phyloP scores from a whole-genome alignment of 1,284 basidiomycete genomes.

The Entoloma clypeatum region DNA sequence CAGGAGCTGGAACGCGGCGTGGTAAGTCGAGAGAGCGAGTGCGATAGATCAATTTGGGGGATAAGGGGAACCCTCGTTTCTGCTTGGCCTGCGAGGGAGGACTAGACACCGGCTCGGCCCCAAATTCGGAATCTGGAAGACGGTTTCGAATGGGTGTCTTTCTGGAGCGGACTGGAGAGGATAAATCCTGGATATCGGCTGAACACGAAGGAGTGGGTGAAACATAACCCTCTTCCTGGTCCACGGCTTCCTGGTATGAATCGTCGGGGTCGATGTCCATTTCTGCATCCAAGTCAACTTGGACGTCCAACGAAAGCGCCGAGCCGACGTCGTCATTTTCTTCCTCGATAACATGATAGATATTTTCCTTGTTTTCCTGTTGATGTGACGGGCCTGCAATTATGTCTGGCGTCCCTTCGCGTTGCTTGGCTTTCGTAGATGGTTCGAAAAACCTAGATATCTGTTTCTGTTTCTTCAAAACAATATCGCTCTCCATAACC shows the following conservation, averaged over 20 bases:
- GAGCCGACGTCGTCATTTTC: constrained; percentile 38
- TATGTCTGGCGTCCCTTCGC: constrained; percentile 17
- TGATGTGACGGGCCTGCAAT: constrained; percentile 40
- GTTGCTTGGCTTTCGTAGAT: constrained; percentile 11
- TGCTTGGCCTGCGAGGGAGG: constrained; percentile 37
- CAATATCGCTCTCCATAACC: constrained; percentile 61
- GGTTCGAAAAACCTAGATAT: constrained; percentile 39
- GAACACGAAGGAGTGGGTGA: constrained; percentile 58
- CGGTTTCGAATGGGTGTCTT: constrained; percentile 16
- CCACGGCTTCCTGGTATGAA: constrained; percentile 39
- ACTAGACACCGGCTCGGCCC: constrained; percentile 59
- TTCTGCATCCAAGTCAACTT: constrained; percentile 32
- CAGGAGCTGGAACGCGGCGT: constrained; percentile 1
- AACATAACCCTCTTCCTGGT: constrained; percentile 75
- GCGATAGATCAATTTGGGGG: constrained; percentile 7
- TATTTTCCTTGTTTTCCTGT: constrained; percentile 43
- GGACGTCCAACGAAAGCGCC: constrained; percentile 31
- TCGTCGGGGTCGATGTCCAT: constrained; percentile 35
- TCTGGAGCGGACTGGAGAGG: constrained; percentile 49
- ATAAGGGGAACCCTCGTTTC: constrained; percentile 6
- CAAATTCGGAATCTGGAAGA: constrained; percentile 40
- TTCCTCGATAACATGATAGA: constrained; percentile 30
- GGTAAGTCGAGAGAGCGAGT: constrained; percentile 19
- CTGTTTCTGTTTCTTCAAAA: constrained; percentile 46
- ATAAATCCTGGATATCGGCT: constrained; percentile 55